These are phyloP conservation scores for Letharia lupina DNA, from an alignment of 495 filamentous ascomycete species.

Conservation along the genomic window DNA sequence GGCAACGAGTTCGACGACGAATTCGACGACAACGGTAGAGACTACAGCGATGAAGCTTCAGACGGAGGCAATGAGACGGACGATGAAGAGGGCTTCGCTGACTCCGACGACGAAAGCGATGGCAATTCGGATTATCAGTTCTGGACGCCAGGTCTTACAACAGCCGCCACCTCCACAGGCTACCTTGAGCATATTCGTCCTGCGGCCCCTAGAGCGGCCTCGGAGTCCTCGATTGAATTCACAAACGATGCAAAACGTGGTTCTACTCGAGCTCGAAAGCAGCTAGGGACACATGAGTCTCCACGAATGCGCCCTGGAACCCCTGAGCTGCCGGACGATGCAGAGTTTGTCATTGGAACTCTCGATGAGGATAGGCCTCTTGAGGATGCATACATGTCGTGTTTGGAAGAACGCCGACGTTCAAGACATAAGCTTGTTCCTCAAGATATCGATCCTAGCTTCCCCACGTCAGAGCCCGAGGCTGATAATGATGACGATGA, in stretches of 20 bases:
- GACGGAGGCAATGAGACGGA: conserved; percentile 86
- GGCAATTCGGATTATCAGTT: conserved; percentile 63
- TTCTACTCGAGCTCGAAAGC: conserved; percentile 22
- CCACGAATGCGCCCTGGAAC: conserved; percentile 61
- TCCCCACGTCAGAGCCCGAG: conserved; percentile 87
- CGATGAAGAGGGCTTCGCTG: conserved; percentile 88
- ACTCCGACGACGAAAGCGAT: conserved; percentile 77
- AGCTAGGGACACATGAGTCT: conserved; percentile 34
- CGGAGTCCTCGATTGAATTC: conserved; percentile 60
- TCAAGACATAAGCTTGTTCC: conserved; percentile 71
- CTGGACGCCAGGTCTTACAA: conserved; percentile 62
- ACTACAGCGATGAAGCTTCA: conserved; percentile 42
- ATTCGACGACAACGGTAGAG: conserved; percentile 37
- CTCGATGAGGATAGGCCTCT: conserved; percentile 92
- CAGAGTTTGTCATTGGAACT: conserved; percentile 96
- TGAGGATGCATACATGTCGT: conserved; percentile 84
- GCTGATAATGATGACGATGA: conserved; percentile 62
- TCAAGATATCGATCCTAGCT: conserved; percentile 96
- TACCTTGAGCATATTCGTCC: conserved; percentile 42
- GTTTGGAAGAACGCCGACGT: conserved; percentile 68
- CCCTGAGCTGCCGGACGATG: conserved; percentile 87
- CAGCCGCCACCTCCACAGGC: conserved; percentile 47
- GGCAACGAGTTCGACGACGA: conserved; percentile 48
- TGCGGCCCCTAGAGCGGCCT: conserved; percentile 41
- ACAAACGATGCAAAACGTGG: conserved; percentile 37